Evolutionary conservation across 805 yeast species (phyloP), one percentile per base, ranked within the genome.

Genomic region (Cyberlindnera galapagoensis): DNA sequence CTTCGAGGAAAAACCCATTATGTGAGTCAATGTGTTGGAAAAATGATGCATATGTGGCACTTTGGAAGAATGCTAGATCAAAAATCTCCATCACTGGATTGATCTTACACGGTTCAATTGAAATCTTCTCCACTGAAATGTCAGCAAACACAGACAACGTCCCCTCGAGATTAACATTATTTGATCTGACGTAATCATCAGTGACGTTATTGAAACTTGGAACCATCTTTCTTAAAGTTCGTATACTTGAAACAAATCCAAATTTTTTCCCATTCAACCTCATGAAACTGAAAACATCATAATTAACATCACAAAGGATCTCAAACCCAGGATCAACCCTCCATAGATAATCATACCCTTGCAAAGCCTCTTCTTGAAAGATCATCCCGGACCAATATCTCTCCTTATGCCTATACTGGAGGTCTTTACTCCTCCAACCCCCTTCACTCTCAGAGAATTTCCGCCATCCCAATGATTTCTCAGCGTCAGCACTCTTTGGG

Each of bases 1-100:
- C 65, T 58, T 84, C 90, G 51, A 79, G 77, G 54, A 71, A 82
- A 52, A 82, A 82, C 1, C 92, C 94, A 33, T 92, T 92, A 3
- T 69, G 51, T 26, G 55, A 40, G 52, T 82, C 94, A 29, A 82
- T 60, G 49, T 58, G 62, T 13, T 78, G 59, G 51, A 80, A 81
- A 56, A 69, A 77, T 4, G 65, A 59, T 25, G 61, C 57, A 57
- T 78, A 81, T 10, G 66, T 62, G 19, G 63, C 54, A 0, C 71
- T 57, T 39, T 84, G 63, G 71, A 78, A 79, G 42, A 80, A 71
- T 29, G 72, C 76, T 49, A 81, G 62, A 36, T 76, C 76, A 2
- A 80, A 88, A 34, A 81, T 65, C n/a, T n/a, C n/a, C n/a, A n/a
- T n/a, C n/a, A n/a, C n/a, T n/a, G n/a, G n/a, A n/a, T n/a, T n/a